Evolutionary conservation across 1,139 yeast species (phyloP), one percentile per base, ranked within the genome.

Genomic region (Yamadazyma sp.): DNA sequence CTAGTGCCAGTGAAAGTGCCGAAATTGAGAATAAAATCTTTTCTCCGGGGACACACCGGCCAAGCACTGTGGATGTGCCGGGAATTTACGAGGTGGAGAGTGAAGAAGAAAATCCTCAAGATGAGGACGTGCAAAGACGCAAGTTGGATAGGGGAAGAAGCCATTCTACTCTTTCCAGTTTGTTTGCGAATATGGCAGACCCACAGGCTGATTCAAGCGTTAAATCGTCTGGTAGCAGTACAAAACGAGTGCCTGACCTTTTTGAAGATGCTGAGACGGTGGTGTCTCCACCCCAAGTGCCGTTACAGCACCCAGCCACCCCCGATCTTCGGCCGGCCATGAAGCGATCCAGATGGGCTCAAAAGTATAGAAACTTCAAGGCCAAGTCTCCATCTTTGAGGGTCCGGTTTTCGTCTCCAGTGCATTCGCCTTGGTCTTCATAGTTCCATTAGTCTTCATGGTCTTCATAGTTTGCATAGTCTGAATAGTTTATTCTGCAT

Each of bases 41-140:
- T 38, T 58, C 64, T 0, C 67, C 67, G 0, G 44, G 50, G 25
- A 49, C 60, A 6, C 64, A 61, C 43, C 34, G 61, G 23, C 62
- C 51, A 0, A 34, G 52, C 6, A 39, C 44, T 3, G 13, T 44
- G 7, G 64, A 61, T 42, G 51, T 60, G 3, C 59, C 61, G 2
- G 52, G 55, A 3, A 59, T 61, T 14, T 44, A 48, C 17, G 44
- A 47, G 23, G 36, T 51, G 5, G 54, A 45, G 18, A 38, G 39
- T 18, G 43, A 39, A 24, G 39, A 35, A 29, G 41, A 36, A 20
- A 23, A 11, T 8, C 13, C 23, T 3, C 29, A 29, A 2, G 38
- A 35, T 9, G 35, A 17, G 12, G 29, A 28, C 9, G 11, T 18
- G 10, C 26, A 26, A 29, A 9, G 11, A 17, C 34, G 37, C 24